Base-by-base conservation (phyloP, 768 basidiomycete genomes). In the Pleurotus ostreatus region DNA sequence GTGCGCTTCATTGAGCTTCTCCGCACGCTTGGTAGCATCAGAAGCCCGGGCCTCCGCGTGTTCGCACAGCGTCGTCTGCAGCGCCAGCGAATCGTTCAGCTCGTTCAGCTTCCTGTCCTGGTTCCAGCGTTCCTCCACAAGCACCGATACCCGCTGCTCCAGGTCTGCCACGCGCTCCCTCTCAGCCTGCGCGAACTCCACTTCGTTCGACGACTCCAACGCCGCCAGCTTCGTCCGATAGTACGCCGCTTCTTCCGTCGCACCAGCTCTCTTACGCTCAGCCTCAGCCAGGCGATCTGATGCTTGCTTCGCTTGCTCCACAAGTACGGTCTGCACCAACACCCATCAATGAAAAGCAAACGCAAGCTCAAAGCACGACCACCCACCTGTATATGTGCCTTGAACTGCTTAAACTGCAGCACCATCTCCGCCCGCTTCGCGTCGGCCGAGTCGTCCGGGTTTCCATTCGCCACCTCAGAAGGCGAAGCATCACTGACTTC, bases 201-300 rank as follows among this genome's bases (percentile, higher is more conserved):
- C 65, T 8, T 86, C 80, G 15, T 84, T 81, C 44, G 81, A 78
- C 1, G 81, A 72, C 67, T 98, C 97, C 49, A 92, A 71, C 0
- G 96, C 94, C 2, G 85, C 81, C n/a, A 96, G 75, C 72, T 98
- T 98, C 46, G 95, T 92, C 49, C 95, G 92, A 68, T 94, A 97
- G 73, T 89, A 98, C 1, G 94, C 92, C 2, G 95, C 90, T 71
- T 99, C 97, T 70, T 98, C 92, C 6, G 90, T 72, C 1, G 97
- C 97, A 43, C 82, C 86, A 5, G 78, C 69, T 59, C 88, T 87
- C 60, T 85, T 71, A 49, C 89, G 83, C 60, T 95, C 92, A 0
- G 91, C 88, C 52, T 93, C 89, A 3, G 83, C 77, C 8, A 97
- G 69, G 40, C 85, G 86, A 43, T 91, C 86, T 2, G 94, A 92